These are phyloP conservation scores for Pleurotus salmoneostramineus DNA, from an alignment of 768 basidiomycete genomes.

Conservation along the genomic window DNA sequence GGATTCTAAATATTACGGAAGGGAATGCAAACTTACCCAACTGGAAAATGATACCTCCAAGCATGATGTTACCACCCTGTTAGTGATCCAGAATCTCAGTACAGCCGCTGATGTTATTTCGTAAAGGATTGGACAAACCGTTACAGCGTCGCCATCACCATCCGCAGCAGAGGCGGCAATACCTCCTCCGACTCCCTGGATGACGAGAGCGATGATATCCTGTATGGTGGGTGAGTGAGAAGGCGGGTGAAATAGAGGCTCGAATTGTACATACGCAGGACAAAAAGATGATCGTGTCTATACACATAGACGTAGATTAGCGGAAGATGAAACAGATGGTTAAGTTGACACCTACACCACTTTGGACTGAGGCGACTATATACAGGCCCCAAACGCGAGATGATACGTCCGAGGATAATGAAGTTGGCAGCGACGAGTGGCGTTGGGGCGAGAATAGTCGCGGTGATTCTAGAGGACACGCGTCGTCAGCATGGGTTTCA, in stretches of 20 bases:
- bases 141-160: slow-evolving; percentile 9
- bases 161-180: slow-evolving; percentile 30
- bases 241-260: neutral
- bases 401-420: slow-evolving; percentile 48
- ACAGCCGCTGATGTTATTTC: slow-evolving; percentile 3
- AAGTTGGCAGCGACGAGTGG: slow-evolving; percentile 60
- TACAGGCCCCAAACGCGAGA: slow-evolving; percentile 34
- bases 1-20: neutral
- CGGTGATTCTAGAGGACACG: slow-evolving; percentile 32
- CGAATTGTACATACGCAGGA: slow-evolving; percentile 23
- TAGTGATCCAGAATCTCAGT: neutral
- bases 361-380: slow-evolving; percentile 44
- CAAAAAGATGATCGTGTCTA: slow-evolving; percentile 42
- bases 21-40: slow-evolving; percentile 16
- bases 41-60: slow-evolving; percentile 49
- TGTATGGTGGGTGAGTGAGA: neutral
- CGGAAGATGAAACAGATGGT: neutral
- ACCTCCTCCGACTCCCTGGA: slow-evolving; percentile 57
- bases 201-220: slow-evolving; percentile 48
- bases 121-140: slow-evolving; percentile 1
- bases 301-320: neutral
- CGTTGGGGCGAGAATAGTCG: slow-evolving; percentile 53
- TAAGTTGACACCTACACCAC: slow-evolving; percentile 28
- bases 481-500: neutral
- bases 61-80: slow-evolving; percentile 48